Conservation (phyloP, 2,329 filamentous ascomycete species). For the Penicillium occitanis region DNA sequence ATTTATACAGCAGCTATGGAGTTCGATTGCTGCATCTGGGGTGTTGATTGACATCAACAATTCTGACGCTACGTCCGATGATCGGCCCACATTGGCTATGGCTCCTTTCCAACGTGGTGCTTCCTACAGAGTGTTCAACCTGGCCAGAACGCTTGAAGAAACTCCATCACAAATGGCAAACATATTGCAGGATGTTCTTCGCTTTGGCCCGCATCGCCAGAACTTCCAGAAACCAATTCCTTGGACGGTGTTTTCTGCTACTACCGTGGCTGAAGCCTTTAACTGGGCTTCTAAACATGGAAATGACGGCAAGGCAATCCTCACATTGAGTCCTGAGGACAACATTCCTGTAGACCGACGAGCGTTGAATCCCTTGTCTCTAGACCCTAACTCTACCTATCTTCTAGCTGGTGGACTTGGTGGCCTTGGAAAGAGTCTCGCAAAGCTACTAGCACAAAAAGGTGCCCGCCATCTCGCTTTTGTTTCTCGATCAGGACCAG, state of each 20-base stretch:
- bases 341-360: neutral
- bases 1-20: neutral
- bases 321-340: neutral
- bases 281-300: neutral
- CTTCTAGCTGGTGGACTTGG: slow-evolving; percentile 6
- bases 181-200: neutral
- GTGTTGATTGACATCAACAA: neutral
- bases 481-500: slow-evolving; percentile 30
- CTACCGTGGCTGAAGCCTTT: neutral
- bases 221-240: neutral
- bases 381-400: neutral
- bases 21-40: neutral
- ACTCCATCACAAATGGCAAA: neutral
- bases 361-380: neutral
- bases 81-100: neutral
- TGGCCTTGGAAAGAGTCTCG: slow-evolving; percentile 33
- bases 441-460: slow-evolving; percentile 30
- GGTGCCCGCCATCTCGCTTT: slow-evolving; percentile 34
- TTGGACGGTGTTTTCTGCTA: neutral
- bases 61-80: neutral
- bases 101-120: neutral
- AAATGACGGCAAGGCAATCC: neutral
- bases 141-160: neutral
- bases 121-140: neutral
- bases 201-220: neutral